A percentile compares a stretch with the other conserved stretches of the same genome.
Conservation (phyloP, 305 asterid species). For the Solanum hybrid region DNA sequence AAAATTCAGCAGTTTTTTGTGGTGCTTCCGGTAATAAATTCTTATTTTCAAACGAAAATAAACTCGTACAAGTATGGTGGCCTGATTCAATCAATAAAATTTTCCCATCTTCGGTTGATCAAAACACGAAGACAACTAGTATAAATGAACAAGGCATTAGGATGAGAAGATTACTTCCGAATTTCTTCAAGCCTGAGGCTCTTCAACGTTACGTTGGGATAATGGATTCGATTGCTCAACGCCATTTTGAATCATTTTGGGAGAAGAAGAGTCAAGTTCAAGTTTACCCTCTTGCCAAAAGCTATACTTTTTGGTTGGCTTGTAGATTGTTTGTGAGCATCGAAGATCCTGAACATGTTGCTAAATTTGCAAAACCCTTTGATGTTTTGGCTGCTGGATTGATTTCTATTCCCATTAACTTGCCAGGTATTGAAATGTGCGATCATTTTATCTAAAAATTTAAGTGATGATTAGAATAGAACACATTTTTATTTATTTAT, state of each 20-base stretch:
- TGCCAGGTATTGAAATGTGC: constrained; percentile 17
- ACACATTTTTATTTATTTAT: background rate
- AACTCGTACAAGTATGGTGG: constrained; percentile 66
- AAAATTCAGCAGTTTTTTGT: constrained; percentile 40
- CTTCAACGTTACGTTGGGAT: constrained; percentile 12
- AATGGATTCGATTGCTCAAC: constrained; percentile 33
- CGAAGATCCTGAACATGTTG: constrained; percentile 26
- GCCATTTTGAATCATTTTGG: constrained; percentile 30
- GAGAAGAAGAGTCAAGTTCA: constrained; percentile 19
- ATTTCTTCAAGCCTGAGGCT: constrained; percentile 34
- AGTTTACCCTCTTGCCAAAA: constrained; percentile 27
- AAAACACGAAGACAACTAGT: background rate
- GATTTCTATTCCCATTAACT: constrained; percentile 32
- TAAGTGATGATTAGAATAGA: background rate
- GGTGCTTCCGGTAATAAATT: constrained; percentile 42
- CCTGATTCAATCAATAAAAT: constrained; percentile 46
- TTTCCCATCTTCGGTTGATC: constrained; percentile 37
- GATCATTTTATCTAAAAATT: background rate
- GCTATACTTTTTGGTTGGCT: constrained; percentile 31
- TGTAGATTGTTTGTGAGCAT: constrained; percentile 31
- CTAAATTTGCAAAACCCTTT: constrained; percentile 24
- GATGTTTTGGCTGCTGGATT: constrained; percentile 28
- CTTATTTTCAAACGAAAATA: constrained; percentile 33
- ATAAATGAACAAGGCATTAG: constrained; percentile 24
- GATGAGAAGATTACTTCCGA: constrained; percentile 32